Conservation (phyloP, 2,329 filamentous ascomycete species). For the Penicillium sp. region DNA sequence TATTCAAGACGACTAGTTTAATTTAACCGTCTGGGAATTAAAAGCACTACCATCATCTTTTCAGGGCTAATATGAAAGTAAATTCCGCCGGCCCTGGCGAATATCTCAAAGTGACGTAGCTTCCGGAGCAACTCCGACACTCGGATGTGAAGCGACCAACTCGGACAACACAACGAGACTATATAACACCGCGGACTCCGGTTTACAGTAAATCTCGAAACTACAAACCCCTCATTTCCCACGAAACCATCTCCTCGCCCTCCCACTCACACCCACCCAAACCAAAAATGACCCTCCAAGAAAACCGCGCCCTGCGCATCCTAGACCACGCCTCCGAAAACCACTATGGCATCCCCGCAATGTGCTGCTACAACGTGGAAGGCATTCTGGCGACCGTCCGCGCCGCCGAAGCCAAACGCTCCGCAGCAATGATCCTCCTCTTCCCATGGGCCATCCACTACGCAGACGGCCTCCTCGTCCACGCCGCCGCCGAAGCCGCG, state of each 20-base stretch:
- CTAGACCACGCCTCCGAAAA: constrained; percentile 57
- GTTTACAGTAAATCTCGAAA: neutral
- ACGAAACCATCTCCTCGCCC: neutral
- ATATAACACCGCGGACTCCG: neutral
- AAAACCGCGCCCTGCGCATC: constrained; percentile 57
- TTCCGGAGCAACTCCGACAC: constrained; percentile 7
- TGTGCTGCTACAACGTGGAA: constrained; percentile 70
- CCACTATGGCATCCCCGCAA: constrained; percentile 60
- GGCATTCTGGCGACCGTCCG: constrained; percentile 67
- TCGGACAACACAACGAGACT: neutral
- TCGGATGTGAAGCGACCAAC: constrained; percentile 4
- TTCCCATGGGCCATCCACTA: constrained; percentile 74
- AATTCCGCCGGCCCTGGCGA: neutral
- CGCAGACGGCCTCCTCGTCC: constrained; percentile 57
- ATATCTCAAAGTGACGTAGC: constrained; percentile 7
- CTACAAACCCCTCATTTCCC: neutral
- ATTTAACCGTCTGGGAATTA: neutral
- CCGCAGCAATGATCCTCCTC: constrained; percentile 69
- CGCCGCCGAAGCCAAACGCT: constrained; percentile 66
- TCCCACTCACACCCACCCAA: constrained; percentile 25
- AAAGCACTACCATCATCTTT: neutral
- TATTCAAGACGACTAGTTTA: neutral
- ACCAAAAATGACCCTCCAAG: constrained; percentile 41
- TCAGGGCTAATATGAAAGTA: neutral
- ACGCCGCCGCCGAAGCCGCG: constrained; percentile 57